A percentile compares a stretch with the other conserved stretches of the same genome.
Evolutionary conservation across 768 basidiomycete species (phyloP).

Genomic region (Lactarius psammicola): DNA sequence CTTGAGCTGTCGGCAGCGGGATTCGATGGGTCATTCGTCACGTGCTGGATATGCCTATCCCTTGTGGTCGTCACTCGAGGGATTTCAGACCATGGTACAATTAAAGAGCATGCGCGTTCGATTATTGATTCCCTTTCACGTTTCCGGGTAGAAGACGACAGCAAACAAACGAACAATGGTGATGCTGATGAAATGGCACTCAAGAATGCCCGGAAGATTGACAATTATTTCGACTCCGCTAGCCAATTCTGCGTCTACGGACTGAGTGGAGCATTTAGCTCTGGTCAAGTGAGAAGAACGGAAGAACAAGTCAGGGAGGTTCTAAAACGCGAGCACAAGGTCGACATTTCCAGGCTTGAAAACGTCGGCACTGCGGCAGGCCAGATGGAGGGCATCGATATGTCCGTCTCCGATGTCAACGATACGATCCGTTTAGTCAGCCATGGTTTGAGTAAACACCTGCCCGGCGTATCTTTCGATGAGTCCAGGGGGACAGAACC

Average conservation of each 20-base stretch:
- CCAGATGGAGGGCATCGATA: background rate
- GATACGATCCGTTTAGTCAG: background rate
- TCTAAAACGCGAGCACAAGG: background rate
- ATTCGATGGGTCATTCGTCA: conserved; percentile 7
- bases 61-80: background rate
- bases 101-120: background rate
- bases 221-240: too few relatives aligned
- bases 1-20: background rate
- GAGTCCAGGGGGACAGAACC: background rate
- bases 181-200: too few relatives aligned
- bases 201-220: too few relatives aligned
- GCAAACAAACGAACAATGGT: background rate
- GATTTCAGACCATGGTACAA: background rate
- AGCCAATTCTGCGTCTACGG: too few relatives aligned
- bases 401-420: background rate
- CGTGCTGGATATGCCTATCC: background rate
- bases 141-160: background rate
- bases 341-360: background rate
- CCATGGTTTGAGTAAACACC: background rate
- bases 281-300: background rate
- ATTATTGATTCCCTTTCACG: background rate
- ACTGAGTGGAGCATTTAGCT: too few relatives aligned
- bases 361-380: background rate
- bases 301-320: background rate
- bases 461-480: background rate